phyloP scores from a whole-genome alignment of 305 asterid genomes.

The Ruellia speciosa region DNA sequence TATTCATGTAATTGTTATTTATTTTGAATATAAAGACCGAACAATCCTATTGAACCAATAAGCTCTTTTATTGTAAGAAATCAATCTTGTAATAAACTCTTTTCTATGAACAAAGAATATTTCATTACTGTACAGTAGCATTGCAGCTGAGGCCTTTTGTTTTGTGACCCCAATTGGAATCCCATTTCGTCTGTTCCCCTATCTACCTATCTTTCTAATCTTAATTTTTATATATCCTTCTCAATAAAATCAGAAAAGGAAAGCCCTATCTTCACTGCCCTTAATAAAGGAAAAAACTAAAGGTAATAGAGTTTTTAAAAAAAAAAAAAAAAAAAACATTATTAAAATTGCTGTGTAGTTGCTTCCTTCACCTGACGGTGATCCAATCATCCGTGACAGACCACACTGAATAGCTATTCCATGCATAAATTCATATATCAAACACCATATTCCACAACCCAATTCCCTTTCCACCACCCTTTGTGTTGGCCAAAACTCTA shows the following conservation, averaged over 20 bases:
- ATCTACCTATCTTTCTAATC: neutral
- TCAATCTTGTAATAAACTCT: neutral
- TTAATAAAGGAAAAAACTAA: slow-evolving; percentile 9
- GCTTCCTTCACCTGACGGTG: slow-evolving; percentile 42
- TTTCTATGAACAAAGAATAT: slow-evolving; percentile 9
- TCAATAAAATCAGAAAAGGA: neutral
- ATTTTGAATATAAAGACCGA: too few relatives aligned
- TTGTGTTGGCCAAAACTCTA: too few relatives aligned
- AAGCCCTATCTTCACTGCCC: slow-evolving; percentile 3
- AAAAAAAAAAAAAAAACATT: slow-evolving; percentile 12
- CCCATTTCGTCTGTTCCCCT: too few relatives aligned
- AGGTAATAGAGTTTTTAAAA: slow-evolving; percentile 2
- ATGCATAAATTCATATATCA: too few relatives aligned
- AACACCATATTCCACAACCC: too few relatives aligned
- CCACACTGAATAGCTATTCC: neutral
- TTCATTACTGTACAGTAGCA: slow-evolving; percentile 20
- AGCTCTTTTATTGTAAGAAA: slow-evolving; percentile 24
- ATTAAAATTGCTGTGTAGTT: slow-evolving; percentile 18
- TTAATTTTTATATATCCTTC: slow-evolving; percentile 8
- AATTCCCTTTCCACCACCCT: too few relatives aligned
- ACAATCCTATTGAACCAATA: too few relatives aligned
- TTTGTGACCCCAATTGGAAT: neutral
- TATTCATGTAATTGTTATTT: too few relatives aligned
- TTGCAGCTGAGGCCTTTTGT: slow-evolving; percentile 21
- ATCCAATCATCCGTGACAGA: slow-evolving; percentile 52